Evolutionary conservation across 176 grass and related monocot genomes (phyloP).

Genomic region (Miscanthus lutarioriparius): DNA sequence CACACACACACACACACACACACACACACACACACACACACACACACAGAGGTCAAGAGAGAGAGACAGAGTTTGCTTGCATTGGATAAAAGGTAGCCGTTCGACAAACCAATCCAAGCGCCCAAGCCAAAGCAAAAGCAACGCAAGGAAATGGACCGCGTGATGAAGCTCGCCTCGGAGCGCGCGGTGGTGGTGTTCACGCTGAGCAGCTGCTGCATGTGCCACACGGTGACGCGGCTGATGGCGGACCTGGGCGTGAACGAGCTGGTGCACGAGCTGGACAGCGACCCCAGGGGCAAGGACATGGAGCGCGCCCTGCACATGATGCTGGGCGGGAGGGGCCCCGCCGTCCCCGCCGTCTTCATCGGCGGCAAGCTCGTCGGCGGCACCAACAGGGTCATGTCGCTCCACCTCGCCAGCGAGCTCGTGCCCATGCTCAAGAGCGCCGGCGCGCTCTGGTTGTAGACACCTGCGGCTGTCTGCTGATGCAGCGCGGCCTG

Average conservation of each 20-base stretch:
- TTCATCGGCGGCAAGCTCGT: constrained; percentile 53
- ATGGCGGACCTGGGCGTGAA: constrained; percentile 64
- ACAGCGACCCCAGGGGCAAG: constrained; percentile 53
- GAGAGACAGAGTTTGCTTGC: too few relatives aligned
- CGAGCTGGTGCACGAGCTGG: constrained; percentile 55
- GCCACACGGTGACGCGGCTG: constrained; percentile 69
- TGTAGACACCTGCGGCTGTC: constrained; percentile 22
- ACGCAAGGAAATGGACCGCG: constrained; percentile 49
- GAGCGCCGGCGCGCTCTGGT: constrained; percentile 62
- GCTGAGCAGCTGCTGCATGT: constrained; percentile 79
- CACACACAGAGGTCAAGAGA: too few relatives aligned
- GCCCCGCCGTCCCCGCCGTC: constrained; percentile 39
- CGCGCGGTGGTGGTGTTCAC: constrained; percentile 79
- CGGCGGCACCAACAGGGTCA: constrained; percentile 58
- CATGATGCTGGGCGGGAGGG: constrained; percentile 37
- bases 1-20: too few relatives aligned
- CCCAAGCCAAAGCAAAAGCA: too few relatives aligned
- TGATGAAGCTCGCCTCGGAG: constrained; percentile 59
- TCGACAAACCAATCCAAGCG: too few relatives aligned
- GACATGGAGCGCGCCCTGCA: constrained; percentile 58
- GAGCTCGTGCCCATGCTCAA: constrained; percentile 56
- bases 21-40: too few relatives aligned
- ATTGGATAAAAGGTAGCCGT: too few relatives aligned
- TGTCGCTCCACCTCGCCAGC: constrained; percentile 55
- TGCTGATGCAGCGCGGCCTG: background rate